These are phyloP conservation scores for Suillus paluster DNA, from an alignment of 768 basidiomycete genomes.

Conservation along the genomic window DNA sequence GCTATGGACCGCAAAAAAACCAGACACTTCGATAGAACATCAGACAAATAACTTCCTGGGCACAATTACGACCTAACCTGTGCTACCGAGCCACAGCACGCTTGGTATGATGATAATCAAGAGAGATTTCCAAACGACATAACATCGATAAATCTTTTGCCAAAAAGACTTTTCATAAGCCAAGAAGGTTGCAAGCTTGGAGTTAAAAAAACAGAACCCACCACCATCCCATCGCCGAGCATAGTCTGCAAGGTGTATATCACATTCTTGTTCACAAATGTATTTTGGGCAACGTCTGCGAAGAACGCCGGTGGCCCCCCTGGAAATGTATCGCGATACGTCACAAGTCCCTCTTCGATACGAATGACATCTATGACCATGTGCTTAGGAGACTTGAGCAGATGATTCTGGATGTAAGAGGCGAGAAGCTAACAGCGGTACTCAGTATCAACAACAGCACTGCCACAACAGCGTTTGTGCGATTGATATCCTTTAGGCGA, in stretches of 20 bases:
- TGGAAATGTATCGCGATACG: conserved; percentile 20
- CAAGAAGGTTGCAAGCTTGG: neutral
- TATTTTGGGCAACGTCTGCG: conserved; percentile 21
- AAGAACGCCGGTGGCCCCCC: conserved; percentile 31
- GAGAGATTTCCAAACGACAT: conserved; percentile 16
- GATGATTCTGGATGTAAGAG: neutral
- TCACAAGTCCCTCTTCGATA: conserved; percentile 22
- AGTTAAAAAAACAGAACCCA: conserved; percentile 1
- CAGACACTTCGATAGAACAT: neutral
- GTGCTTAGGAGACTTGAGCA: conserved; percentile 11
- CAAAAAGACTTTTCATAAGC: neutral
- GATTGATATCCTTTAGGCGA: conserved; percentile 10
- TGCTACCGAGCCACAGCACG: conserved; percentile 9
- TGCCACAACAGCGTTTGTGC: conserved; percentile 17
- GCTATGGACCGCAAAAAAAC: conserved; percentile 2
- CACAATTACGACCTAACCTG: conserved; percentile 6
- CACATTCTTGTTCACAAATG: conserved; percentile 29
- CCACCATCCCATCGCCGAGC: conserved; percentile 10
- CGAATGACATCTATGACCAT: conserved; percentile 19
- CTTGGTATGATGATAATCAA: conserved; percentile 13
- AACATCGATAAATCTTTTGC: conserved; percentile 20
- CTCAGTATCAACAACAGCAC: conserved; percentile 23
- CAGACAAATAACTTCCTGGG: neutral
- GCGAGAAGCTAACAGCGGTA: conserved; percentile 19
- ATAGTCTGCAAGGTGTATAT: conserved; percentile 19